These are phyloP conservation scores for Rhinocladiella mackenziei DNA, from an alignment of 2,329 filamentous ascomycete species.

Conservation along the genomic window DNA sequence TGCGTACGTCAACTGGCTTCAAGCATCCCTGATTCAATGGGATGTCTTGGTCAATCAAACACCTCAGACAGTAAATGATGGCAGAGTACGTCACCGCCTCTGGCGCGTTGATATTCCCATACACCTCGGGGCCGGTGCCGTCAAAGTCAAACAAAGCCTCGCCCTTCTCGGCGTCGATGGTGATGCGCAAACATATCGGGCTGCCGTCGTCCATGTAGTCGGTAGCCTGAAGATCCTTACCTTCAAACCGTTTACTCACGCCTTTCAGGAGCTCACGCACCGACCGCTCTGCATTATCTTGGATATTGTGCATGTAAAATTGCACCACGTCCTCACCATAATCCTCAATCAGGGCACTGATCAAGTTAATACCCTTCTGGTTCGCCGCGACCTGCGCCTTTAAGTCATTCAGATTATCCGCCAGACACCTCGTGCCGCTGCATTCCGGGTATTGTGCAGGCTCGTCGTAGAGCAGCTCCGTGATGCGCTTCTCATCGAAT, in stretches of 20 bases:
- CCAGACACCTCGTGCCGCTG: constrained; percentile 71
- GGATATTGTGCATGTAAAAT: constrained; percentile 79
- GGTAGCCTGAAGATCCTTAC: constrained; percentile 65
- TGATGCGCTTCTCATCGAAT: constrained; percentile 74
- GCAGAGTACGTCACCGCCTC: constrained; percentile 77
- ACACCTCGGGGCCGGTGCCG: constrained; percentile 75
- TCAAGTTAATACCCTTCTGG: constrained; percentile 76
- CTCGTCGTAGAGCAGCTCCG: constrained; percentile 66
- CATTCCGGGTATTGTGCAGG: constrained; percentile 72
- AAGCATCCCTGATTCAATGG: constrained; percentile 84
- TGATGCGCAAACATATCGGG: constrained; percentile 69
- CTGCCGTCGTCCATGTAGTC: constrained; percentile 88
- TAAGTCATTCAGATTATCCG: constrained; percentile 80
- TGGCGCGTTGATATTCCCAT: constrained; percentile 75
- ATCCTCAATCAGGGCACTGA: constrained; percentile 68
- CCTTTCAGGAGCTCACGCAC: constrained; percentile 70
- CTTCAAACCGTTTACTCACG: constrained; percentile 65
- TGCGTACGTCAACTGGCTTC: constrained; percentile 68
- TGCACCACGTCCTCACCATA: constrained; percentile 74
- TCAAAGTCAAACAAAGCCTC: constrained; percentile 74
- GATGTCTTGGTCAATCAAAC: constrained; percentile 75
- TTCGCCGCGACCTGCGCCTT: constrained; percentile 86
- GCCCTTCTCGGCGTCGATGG: constrained; percentile 68
- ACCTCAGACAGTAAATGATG: constrained; percentile 81
- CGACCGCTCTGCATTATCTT: constrained; percentile 71